phyloP scores from a whole-genome alignment of 106 monocot genomes.

The Allium sativum region DNA sequence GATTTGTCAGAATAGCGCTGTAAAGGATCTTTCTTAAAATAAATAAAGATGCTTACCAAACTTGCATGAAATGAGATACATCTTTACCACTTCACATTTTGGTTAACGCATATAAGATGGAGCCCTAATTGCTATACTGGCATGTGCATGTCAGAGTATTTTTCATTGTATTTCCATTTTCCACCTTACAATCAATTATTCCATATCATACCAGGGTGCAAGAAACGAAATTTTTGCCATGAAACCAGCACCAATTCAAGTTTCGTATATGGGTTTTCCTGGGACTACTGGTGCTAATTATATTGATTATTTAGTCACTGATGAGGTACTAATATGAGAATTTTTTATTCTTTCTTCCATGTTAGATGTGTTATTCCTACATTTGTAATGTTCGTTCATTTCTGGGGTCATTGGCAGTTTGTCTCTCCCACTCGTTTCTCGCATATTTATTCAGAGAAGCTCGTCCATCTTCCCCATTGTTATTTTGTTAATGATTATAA shows the following conservation, averaged over 20 bases:
- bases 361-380: too few relatives aligned
- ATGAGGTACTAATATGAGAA: slow-evolving; percentile 42
- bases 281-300: slow-evolving; percentile 93
- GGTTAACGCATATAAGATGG: too few relatives aligned
- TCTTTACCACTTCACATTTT: too few relatives aligned
- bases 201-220: slow-evolving; percentile 48
- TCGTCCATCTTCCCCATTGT: slow-evolving; percentile 94
- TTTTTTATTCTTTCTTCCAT: too few relatives aligned
- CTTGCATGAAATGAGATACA: too few relatives aligned
- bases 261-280: slow-evolving; percentile 99
- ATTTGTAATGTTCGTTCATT: too few relatives aligned
- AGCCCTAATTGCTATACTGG: background rate
- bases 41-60: too few relatives aligned
- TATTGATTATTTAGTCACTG: slow-evolving; percentile 87
- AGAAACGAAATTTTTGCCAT: slow-evolving; percentile 96
- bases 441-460: slow-evolving; percentile 96
- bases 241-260: slow-evolving; percentile 92
- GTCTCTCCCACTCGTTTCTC: slow-evolving; percentile 70
- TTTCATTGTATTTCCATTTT: too few relatives aligned
- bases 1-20: too few relatives aligned
- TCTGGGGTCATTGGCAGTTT: slow-evolving; percentile 39
- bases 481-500: slow-evolving; percentile 99
- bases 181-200: too few relatives aligned
- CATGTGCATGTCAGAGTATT: background rate
- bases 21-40: too few relatives aligned